These are phyloP conservation scores for Pleurotus ostreatus DNA, from an alignment of 768 basidiomycete genomes.

Conservation along the genomic window DNA sequence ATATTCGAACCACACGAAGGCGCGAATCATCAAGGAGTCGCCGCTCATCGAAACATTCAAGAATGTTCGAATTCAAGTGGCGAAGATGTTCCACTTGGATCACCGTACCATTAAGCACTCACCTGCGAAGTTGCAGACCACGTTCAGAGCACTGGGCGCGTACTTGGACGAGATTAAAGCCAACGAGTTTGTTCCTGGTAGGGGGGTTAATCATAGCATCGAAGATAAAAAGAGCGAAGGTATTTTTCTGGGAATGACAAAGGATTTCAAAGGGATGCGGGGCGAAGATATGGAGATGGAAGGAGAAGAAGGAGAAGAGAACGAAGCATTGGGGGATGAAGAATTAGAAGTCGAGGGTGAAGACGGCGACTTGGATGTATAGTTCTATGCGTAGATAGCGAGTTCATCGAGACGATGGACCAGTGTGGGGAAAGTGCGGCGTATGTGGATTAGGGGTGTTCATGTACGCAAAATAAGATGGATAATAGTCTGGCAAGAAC, in stretches of 20 bases:
- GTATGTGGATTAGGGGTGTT: no score
- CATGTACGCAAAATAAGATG: no score
- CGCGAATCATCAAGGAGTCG: conserved; percentile 28
- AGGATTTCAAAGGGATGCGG: background rate
- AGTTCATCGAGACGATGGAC: no score
- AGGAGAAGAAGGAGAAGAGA: background rate
- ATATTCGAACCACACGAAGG: conserved; percentile 27
- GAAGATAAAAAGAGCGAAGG: no score
- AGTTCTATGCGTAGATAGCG: background rate
- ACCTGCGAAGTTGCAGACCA: conserved; percentile 18
- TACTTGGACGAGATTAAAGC: conserved; percentile 14
- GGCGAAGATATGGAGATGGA: background rate
- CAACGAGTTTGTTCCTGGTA: conserved; percentile 3
- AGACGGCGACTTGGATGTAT: conserved; percentile 5
- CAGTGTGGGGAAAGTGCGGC: no score
- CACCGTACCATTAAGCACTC: conserved; percentile 21
- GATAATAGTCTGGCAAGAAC: no score
- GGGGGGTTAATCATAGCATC: no score
- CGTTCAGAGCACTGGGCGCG: conserved; percentile 9
- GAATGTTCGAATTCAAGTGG: conserved; percentile 18
- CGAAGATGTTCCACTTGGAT: conserved; percentile 21
- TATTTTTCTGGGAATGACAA: no score
- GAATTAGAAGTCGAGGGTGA: conserved; percentile 1
- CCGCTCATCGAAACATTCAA: conserved; percentile 29
- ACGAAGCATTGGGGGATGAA: background rate